Evolutionary conservation across 2,329 filamentous ascomycete species (phyloP), one percentile per base, ranked within the genome.

Genomic region (Aspergillus neoniger): DNA sequence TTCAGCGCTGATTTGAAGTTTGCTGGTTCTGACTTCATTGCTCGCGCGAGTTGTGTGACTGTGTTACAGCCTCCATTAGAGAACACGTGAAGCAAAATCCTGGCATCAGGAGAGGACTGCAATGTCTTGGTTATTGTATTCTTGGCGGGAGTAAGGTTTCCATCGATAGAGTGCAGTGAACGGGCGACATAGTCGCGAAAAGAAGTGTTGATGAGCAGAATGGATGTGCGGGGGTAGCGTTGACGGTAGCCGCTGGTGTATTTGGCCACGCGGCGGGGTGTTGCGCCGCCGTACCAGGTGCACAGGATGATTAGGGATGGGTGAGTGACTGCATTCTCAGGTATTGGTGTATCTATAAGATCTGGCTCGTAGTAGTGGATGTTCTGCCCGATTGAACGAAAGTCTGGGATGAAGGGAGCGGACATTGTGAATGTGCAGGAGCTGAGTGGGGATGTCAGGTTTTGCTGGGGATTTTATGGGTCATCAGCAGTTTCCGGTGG

Each of bases 211-310:
- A 63, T 53, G 14, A 63, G 58, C 1, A 65, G 54, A n/a, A 65
- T 60, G 6, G 56, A 17, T 0, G 61, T 41, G 41, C n/a, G 41
- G 21, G 61, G 53, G 12, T 55, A 63, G 4, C 25, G 30, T n/a
- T 5, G 7, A 10, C 21, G 53, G 44, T 65, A 65, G 51, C 57
- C 59, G 6, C 51, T 23, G 12, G 50, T 57, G 54, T 63, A 65
- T 54, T 63, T 63, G 10, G 47, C n/a, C 30, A 65, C 56, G 23
- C 61, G 61, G 1, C 23, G 58, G 19, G 56, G 56, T 0, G 61
- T 61, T 17, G 63, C 63, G 53, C 59, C 61, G 17, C 63, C 63
- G 14, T 57, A 59, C 63, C 63, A 63, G 2, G 63, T 53, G 32
- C 61, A 63, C 17, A 65, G 54, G 28, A 54, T 58, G 23, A 60